These are phyloP conservation scores for Polygonum aviculare DNA, from an alignment of 148 eudicot species.

Conservation along the genomic window DNA sequence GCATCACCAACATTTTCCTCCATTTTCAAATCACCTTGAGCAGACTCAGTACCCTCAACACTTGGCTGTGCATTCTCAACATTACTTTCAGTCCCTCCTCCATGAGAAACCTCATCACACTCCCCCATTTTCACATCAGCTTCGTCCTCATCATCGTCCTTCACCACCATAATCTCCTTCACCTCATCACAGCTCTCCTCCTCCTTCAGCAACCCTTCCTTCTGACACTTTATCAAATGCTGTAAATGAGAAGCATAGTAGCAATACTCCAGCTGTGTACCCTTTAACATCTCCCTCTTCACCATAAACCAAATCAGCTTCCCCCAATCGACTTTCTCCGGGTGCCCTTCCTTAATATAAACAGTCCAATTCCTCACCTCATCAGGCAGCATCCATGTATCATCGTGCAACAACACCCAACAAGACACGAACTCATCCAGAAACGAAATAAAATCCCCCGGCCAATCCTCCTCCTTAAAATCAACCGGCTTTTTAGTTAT, in stretches of 20 bases:
- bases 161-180: constrained; percentile 11
- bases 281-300: constrained; percentile 68
- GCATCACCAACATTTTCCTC: background rate
- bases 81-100: constrained; percentile 25
- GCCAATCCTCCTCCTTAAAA: constrained; percentile 26
- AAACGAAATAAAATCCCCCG: constrained; percentile 40
- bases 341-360: constrained; percentile 53
- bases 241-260: constrained; percentile 89
- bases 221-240: constrained; percentile 53
- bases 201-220: constrained; percentile 25
- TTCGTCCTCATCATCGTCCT: constrained; percentile 25
- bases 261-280: constrained; percentile 43
- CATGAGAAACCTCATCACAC: constrained; percentile 17
- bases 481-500: constrained; percentile 41
- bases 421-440: constrained; percentile 49
- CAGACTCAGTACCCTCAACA: background rate
- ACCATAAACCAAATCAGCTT: constrained; percentile 81
- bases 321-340: constrained; percentile 80
- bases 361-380: constrained; percentile 51
- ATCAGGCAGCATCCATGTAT: constrained; percentile 51
- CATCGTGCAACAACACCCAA: constrained; percentile 78
- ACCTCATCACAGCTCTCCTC: constrained; percentile 13
- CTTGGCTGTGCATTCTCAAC: constrained; percentile 17
- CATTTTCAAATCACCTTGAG: background rate
- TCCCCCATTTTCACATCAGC: constrained; percentile 30